Evolutionary conservation across 257 asterid species (phyloP), one percentile per base, ranked within the genome.

Genomic region (Primulina huaijiensis): DNA sequence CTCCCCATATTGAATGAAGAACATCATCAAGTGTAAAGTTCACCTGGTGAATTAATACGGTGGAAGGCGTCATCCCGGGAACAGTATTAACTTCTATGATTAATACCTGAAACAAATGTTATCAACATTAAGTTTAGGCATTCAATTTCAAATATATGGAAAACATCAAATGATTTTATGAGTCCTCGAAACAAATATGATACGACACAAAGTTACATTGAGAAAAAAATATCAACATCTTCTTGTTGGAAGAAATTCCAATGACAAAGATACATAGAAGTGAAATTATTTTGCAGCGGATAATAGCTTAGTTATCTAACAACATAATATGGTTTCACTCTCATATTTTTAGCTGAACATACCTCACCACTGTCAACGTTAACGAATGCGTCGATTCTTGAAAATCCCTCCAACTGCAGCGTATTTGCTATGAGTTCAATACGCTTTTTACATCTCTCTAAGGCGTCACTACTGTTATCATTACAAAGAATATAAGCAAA

Each of bases 31-130:
- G 65, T 14, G 52, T 37, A 23, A 12, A 56, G 55, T 2, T 77
- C 71, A 88, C 96, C 96, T 90, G 97, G 83, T 90, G 97, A 75
- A 90, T 85, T 74, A 90, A 78, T 75, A 90, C 97, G 0, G 97
- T 90, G 69, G 97, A 90, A 53, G 97, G 97, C 30, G 97, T 89
- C 97, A 90, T 90, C 84, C 97, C 97, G 16, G 96, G 97, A 67
- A 90, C 87, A 0, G 97, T 90, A 78, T 90, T 89, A 62, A 89
- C 97, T 77, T 90, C 97, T 30, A 90, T 90, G 38, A 90, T 84
- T 34, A 90, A 78, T 8, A 90, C 97, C 97, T 90, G 83, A 63
- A 76, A 72, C 69, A 38, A 20, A 70, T 17, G 12, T 27, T 16
- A 31, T 55, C 37, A 6, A 23, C 3, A 19, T 8, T 40, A 1